Conservation (phyloP, 208 protist genomes). For the Leishmania gerbilli region DNA sequence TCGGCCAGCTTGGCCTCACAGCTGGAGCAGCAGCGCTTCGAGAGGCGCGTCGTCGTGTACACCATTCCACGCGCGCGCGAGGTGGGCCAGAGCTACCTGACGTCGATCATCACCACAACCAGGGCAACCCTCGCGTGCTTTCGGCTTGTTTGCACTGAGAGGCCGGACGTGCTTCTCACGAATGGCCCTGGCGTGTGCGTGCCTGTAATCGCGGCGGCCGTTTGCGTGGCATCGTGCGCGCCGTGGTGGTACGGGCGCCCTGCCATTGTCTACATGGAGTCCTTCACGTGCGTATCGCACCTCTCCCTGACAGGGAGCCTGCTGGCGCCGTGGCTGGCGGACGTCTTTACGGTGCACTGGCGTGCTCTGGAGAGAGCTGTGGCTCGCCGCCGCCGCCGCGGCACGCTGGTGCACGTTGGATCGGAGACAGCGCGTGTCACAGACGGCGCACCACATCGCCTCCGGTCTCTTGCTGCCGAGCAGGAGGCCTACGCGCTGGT, state of each 20-base stretch:
- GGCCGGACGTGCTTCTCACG: slow-evolving; percentile 77
- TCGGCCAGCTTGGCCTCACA: slow-evolving; percentile 51
- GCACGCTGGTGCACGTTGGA: slow-evolving; percentile 43
- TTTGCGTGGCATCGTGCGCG: slow-evolving; percentile 42
- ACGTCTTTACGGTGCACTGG: slow-evolving; percentile 89
- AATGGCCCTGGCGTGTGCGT: slow-evolving; percentile 94
- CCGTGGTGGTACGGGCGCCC: slow-evolving; percentile 60
- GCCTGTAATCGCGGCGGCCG: slow-evolving; percentile 68
- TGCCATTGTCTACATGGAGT: slow-evolving; percentile 86
- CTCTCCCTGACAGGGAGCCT: slow-evolving; percentile 80
- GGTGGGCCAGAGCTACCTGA: slow-evolving; percentile 90
- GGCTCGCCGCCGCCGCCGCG: slow-evolving; percentile 24
- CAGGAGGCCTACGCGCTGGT: slow-evolving; percentile 63
- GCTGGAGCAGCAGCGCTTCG: slow-evolving; percentile 53
- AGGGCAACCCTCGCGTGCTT: slow-evolving; percentile 36
- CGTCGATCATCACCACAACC: slow-evolving; percentile 78
- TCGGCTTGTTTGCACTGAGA: slow-evolving; percentile 36
- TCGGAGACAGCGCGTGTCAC: slow-evolving; percentile 8
- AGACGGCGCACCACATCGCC: background rate
- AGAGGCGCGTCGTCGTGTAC: slow-evolving; percentile 45
- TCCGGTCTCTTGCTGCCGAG: background rate
- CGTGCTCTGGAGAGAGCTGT: slow-evolving; percentile 39
- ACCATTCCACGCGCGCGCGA: slow-evolving; percentile 88
- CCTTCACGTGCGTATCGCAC: slow-evolving; percentile 85
- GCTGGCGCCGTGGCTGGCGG: slow-evolving; percentile 63